These are phyloP conservation scores for Cladosporium sp. DNA, from an alignment of 2,329 filamentous ascomycete species.

Conservation along the genomic window DNA sequence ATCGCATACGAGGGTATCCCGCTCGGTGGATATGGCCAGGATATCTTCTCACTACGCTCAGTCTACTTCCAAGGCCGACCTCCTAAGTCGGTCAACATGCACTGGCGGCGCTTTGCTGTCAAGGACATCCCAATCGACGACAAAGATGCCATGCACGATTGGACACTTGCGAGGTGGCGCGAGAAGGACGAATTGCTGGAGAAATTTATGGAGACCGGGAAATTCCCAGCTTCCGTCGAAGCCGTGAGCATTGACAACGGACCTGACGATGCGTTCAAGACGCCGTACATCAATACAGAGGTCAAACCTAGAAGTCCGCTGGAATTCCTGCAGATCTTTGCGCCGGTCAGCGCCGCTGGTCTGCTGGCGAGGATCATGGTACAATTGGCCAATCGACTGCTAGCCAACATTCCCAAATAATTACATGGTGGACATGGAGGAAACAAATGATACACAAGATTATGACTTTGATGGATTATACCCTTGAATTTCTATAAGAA, in stretches of 20 bases:
- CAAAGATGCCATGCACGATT: slow-evolving; percentile 68
- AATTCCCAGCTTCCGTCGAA: slow-evolving; percentile 68
- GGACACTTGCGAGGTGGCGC: slow-evolving; percentile 79
- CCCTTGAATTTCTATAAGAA: neutral
- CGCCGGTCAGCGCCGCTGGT: slow-evolving; percentile 34
- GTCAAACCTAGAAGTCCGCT: slow-evolving; percentile 36
- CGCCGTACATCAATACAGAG: slow-evolving; percentile 45
- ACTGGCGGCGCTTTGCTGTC: slow-evolving; percentile 84
- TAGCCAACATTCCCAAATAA: slow-evolving; percentile 1
- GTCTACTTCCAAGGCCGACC: slow-evolving; percentile 86
- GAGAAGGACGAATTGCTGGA: slow-evolving; percentile 90
- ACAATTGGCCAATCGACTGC: slow-evolving; percentile 27
- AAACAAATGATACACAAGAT: slow-evolving; percentile 1
- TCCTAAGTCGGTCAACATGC: slow-evolving; percentile 91
- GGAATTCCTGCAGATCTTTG: slow-evolving; percentile 44
- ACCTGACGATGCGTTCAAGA: slow-evolving; percentile 31
- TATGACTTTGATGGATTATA: slow-evolving; percentile 1
- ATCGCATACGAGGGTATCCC: slow-evolving; percentile 91
- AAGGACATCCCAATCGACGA: slow-evolving; percentile 75
- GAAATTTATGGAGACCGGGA: slow-evolving; percentile 65
- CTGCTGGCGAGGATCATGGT: slow-evolving; percentile 33
- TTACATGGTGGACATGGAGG: neutral
- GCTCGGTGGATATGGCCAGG: slow-evolving; percentile 75
- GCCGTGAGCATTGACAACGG: slow-evolving; percentile 30
- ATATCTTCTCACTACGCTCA: slow-evolving; percentile 77